Evolutionary conservation across 495 filamentous ascomycete genomes (phyloP), one percentile per base, ranked within the genome.

Genomic region (Xylaria curta): DNA sequence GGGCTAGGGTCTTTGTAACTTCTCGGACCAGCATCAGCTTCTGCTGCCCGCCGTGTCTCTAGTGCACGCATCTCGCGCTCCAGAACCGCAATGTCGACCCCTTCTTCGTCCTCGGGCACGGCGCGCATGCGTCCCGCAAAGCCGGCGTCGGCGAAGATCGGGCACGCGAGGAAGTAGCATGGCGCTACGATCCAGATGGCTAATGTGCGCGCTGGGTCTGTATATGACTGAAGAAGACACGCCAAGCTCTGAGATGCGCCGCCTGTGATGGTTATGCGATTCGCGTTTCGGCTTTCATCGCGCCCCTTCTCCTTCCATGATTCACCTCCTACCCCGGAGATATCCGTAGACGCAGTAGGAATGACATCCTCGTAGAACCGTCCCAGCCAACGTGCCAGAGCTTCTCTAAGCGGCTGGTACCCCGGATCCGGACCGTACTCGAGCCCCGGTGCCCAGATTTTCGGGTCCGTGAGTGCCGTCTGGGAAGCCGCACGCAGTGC

Each of bases 341-440:
- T 36, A 6, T 21, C 33, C 19, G n/a, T n/a, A n/a, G 56, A 8
- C 0, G 36, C n/a, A 6, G 31, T 9, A 6, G 47, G 65, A 3
- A 54, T 54, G 2, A 54, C 47, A 19, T 49, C 49, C 47, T 38
- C 49, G 63, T 95, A 97, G 72, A 90, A 91, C 0, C 73, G 65
- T 0, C 81, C 83, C n/a, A 94, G 81, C 93, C 94, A 97, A 44
- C 78, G 69, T 42, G 92, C 90, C 31, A 97, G 79, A 33, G 88
- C 83, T 68, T 85, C 78, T 7, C 93, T 82, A 1, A 94, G 82
- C 38, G 90, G 89, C 31, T 84, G 78, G 73, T 93, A 92, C 8
- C 95, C 95, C 51, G 86, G 81, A 76, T 97, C 93, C 4, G 93
- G 91, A 0, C 90, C 95, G 78, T 98, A 98, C 19, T 88, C 83